Percentiles rank a stretch among this genome's conserved stretches.
Conservation (phyloP, 805 yeast species). For the Lachancea sp. region DNA sequence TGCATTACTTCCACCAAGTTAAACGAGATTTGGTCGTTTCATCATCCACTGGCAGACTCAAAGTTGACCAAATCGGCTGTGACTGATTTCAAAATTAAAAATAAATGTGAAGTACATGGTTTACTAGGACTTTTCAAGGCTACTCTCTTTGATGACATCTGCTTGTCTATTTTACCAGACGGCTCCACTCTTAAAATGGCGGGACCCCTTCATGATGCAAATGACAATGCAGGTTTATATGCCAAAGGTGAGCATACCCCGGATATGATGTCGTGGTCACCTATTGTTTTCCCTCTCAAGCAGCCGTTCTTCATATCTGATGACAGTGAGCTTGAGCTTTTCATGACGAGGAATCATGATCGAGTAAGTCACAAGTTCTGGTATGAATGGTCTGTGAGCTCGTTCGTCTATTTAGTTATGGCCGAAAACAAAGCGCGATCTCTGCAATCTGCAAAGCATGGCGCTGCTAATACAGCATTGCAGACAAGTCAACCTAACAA, state of each 20-base stretch:
- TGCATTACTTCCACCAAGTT: conserved; percentile 42
- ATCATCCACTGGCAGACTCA: conserved; percentile 39
- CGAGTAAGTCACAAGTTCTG: conserved; percentile 41
- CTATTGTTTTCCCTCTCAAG: conserved; percentile 55
- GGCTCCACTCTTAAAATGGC: conserved; percentile 15
- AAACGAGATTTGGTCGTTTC: conserved; percentile 54
- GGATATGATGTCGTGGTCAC: conserved; percentile 60
- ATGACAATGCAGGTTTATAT: neutral
- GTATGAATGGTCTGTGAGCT: conserved; percentile 64
- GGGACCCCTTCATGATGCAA: conserved; percentile 11
- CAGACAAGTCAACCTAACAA: neutral
- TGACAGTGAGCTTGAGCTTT: conserved; percentile 48
- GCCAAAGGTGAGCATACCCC: conserved; percentile 31
- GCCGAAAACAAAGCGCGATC: conserved; percentile 18
- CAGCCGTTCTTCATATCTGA: conserved; percentile 48
- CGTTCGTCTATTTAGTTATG: conserved; percentile 39
- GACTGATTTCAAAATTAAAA: conserved; percentile 39
- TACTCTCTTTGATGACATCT: conserved; percentile 52
- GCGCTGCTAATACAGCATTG: neutral
- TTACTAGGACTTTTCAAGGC: conserved; percentile 72
- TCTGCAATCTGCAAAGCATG: neutral
- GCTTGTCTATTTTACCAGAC: conserved; percentile 27
- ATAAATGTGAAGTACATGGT: conserved; percentile 60
- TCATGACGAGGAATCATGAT: conserved; percentile 40
- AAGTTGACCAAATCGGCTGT: conserved; percentile 22